These are phyloP conservation scores for Penicillium angulare DNA, from an alignment of 495 filamentous ascomycete genomes.

Conservation along the genomic window DNA sequence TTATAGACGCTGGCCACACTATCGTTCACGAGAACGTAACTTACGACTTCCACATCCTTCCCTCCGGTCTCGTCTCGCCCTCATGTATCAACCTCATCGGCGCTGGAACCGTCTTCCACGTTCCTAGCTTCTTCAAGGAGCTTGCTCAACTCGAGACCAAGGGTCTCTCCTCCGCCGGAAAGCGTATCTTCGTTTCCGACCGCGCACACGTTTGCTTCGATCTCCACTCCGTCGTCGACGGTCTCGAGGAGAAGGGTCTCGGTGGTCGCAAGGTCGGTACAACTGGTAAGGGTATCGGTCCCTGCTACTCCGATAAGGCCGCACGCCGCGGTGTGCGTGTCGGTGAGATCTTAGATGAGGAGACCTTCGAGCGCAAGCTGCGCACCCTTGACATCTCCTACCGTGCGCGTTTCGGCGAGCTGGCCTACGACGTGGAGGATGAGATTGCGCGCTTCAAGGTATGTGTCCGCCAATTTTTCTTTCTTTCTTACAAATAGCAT, in stretches of 20 bases:
- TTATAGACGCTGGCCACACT: conserved; percentile 52
- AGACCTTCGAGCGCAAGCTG: conserved; percentile 71
- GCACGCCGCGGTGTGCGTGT: conserved; percentile 71
- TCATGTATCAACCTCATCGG: conserved; percentile 80
- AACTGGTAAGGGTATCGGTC: conserved; percentile 68
- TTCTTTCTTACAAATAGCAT: not conserved
- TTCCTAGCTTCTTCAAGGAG: conserved; percentile 87
- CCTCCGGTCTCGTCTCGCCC: conserved; percentile 73
- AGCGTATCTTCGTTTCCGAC: conserved; percentile 75
- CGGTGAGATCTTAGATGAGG: conserved; percentile 71
- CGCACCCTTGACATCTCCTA: conserved; percentile 63
- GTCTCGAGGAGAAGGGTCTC: conserved; percentile 75
- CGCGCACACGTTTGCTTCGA: conserved; percentile 83
- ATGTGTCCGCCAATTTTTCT: not conserved
- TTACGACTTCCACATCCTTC: conserved; percentile 73
- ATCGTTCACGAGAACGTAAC: conserved; percentile 60
- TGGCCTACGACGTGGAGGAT: conserved; percentile 76
- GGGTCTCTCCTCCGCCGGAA: conserved; percentile 62
- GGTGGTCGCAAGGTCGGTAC: conserved; percentile 62
- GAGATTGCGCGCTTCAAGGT: conserved; percentile 70
- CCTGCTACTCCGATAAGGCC: conserved; percentile 80
- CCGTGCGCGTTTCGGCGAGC: conserved; percentile 70
- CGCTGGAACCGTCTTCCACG: conserved; percentile 79
- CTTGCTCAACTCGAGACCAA: conserved; percentile 67
- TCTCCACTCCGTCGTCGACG: conserved; percentile 78